Conservation (phyloP, 352 stramenopile species). For the Aphanomyces stellatus region DNA sequence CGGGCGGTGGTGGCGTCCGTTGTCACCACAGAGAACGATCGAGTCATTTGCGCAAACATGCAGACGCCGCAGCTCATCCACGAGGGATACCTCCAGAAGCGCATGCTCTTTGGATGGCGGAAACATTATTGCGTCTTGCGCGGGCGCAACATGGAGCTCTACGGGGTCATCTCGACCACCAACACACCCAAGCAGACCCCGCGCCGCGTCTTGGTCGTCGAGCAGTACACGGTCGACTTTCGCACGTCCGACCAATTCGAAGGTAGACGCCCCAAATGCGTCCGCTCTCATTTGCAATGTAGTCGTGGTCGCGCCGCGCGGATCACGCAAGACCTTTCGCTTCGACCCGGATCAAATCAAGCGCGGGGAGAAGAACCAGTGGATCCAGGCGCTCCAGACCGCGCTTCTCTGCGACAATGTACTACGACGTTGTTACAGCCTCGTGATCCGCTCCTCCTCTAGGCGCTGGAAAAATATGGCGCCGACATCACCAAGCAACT, state of each 20-base stretch:
- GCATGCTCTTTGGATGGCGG: slow-evolving; percentile 15
- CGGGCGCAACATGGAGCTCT: slow-evolving; percentile 15
- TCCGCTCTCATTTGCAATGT: background rate
- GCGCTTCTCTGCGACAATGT: slow-evolving; percentile 17
- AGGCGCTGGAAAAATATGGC: slow-evolving; percentile 15
- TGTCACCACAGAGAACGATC: too few relatives aligned
- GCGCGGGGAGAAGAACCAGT: background rate
- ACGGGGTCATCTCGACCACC: background rate
- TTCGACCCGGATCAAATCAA: slow-evolving; percentile 9
- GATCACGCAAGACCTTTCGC: background rate
- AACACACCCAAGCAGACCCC: background rate
- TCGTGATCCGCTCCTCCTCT: background rate
- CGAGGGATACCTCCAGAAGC: slow-evolving; percentile 7
- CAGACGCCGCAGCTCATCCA: slow-evolving; percentile 9
- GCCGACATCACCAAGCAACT: slow-evolving; percentile 12
- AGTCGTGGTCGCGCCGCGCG: slow-evolving; percentile 1
- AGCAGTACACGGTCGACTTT: background rate
- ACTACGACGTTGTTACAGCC: background rate
- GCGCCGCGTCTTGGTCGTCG: slow-evolving; percentile 6
- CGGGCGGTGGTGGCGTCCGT: too few relatives aligned
- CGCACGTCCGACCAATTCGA: slow-evolving; percentile 12
- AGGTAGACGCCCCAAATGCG: background rate
- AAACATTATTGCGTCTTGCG: slow-evolving; percentile 14
- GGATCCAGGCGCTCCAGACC: slow-evolving; percentile 17
- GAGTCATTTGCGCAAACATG: too few relatives aligned